Conservation (phyloP, 1,284 basidiomycete genomes). For the Malassezia sp. region DNA sequence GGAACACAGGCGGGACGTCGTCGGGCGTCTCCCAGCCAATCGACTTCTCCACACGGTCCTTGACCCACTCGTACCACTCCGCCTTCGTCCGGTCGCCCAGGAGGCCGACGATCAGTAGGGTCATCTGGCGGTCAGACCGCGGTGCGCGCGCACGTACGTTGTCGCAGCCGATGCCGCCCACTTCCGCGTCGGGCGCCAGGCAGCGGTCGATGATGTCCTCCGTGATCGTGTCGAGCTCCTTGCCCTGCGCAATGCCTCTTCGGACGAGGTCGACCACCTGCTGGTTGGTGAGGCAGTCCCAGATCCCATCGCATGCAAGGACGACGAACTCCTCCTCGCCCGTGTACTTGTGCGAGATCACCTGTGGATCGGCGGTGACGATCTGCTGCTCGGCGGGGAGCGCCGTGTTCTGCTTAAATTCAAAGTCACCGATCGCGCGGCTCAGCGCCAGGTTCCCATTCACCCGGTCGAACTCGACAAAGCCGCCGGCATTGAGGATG, state of each 20-base stretch:
- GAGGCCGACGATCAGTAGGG: conserved; percentile 77
- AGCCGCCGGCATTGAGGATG: conserved; percentile 86
- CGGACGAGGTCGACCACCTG: conserved; percentile 84
- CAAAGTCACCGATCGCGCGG: conserved; percentile 91
- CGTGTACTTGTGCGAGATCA: conserved; percentile 65
- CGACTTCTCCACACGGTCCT: conserved; percentile 65
- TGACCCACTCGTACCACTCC: conserved; percentile 88
- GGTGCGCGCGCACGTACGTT: too few relatives aligned
- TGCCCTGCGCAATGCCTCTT: conserved; percentile 67
- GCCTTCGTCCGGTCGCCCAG: conserved; percentile 74
- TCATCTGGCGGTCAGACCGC: too few relatives aligned
- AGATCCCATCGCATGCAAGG: conserved; percentile 95
- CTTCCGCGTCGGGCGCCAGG: conserved; percentile 81
- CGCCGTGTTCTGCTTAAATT: conserved; percentile 87
- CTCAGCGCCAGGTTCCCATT: conserved; percentile 96
- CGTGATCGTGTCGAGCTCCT: conserved; percentile 66
- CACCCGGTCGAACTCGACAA: conserved; percentile 90
- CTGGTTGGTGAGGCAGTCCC: conserved; percentile 92
- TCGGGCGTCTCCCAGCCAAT: conserved; percentile 63
- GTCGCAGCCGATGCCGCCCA: conserved; percentile 92
- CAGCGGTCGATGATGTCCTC: conserved; percentile 87
- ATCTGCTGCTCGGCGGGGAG: conserved; percentile 79
- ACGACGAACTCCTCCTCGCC: conserved; percentile 88
- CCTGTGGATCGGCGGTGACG: conserved; percentile 88
- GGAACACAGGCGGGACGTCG: conserved; percentile 48